Conservation (phyloP, 2,329 filamentous ascomycete genomes). For the Zymoseptoria ardabiliae region DNA sequence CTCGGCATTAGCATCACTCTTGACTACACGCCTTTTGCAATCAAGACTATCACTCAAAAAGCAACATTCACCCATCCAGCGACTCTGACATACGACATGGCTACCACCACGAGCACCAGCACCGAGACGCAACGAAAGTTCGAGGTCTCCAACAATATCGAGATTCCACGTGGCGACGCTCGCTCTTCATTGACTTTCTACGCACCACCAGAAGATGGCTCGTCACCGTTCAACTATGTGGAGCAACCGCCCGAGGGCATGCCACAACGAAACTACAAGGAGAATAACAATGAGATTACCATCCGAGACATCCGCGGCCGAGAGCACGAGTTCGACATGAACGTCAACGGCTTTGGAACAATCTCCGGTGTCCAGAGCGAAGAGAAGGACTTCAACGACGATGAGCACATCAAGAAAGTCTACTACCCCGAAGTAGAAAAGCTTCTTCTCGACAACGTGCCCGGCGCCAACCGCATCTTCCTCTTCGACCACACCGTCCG, state of each 20-base stretch:
- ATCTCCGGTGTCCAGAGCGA: conserved; percentile 49
- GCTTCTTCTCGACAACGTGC: conserved; percentile 60
- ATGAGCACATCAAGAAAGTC: conserved; percentile 57
- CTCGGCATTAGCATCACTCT: background rate
- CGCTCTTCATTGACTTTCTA: conserved; percentile 60
- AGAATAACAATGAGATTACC: conserved; percentile 43
- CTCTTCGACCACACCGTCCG: conserved; percentile 88
- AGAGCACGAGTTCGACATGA: conserved; percentile 59
- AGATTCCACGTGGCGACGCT: conserved; percentile 53
- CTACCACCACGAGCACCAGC: conserved; percentile 21
- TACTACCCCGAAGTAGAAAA: conserved; percentile 84
- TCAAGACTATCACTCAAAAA: background rate
- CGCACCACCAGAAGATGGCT: conserved; percentile 51
- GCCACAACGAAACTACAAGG: conserved; percentile 59
- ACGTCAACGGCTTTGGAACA: conserved; percentile 68
- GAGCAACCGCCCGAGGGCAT: conserved; percentile 52
- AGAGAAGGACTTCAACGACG: conserved; percentile 57
- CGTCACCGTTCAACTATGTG: conserved; percentile 52
- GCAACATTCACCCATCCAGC: background rate
- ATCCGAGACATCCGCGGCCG: conserved; percentile 68
- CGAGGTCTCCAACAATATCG: conserved; percentile 20
- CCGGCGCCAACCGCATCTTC: conserved; percentile 58
- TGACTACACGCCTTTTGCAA: background rate
- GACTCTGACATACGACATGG: conserved; percentile 6
- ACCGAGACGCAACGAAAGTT: conserved; percentile 22